Evolutionary conservation across 331 rosid genomes (phyloP), one percentile per base, ranked within the genome.

Genomic region (Stylosanthes scabra): DNA sequence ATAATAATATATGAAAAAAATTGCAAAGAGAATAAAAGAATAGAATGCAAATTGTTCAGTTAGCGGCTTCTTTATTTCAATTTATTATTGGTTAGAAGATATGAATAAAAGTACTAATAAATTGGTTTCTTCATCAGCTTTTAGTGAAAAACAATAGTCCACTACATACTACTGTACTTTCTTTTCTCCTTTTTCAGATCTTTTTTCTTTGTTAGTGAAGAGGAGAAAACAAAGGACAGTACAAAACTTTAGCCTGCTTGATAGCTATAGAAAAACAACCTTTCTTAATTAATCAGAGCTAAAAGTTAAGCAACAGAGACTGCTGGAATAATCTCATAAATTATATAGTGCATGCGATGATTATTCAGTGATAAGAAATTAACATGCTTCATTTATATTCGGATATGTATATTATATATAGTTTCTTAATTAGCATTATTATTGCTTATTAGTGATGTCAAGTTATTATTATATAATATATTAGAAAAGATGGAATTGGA

Each of bases 221-320:
- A 13, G 44, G 28, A 76, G 49, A 28, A 45, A 40, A 70, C 61
- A 71, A 67, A 11, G 31, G 72, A 70, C 47, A 75, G 27, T 62
- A 57, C 74, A 47, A 66, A 71, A 71, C 34, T 49, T n/a, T 37
- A 28, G 80, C 75, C 72, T 42, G 56, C 76, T 52, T 46, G 74
- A 67, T 20, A 46, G 66, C 64, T 34, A 34, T 5, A 34, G 80
- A 78, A 75, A 68, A 20, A 20, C n/a, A 20, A 20, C 25, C 49
- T 34, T 34, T 34, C 1, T 34, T 34, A 34, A 34, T 34, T 34
- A 34, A 49, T 68, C 16, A 41, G 71, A 60, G 59, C 54, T 65
- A 11, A 28, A 74, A 76, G 63, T 8, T 20, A 20, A 44, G 9
- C 28, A 57, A 20, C 25, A 20, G 25, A 20, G 25, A 20, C 25